Percentiles rank a stretch among this genome's conserved stretches.
These are phyloP conservation scores for Trypethelium eluteriae DNA, from an alignment of 495 filamentous ascomycete species.

Conservation along the genomic window DNA sequence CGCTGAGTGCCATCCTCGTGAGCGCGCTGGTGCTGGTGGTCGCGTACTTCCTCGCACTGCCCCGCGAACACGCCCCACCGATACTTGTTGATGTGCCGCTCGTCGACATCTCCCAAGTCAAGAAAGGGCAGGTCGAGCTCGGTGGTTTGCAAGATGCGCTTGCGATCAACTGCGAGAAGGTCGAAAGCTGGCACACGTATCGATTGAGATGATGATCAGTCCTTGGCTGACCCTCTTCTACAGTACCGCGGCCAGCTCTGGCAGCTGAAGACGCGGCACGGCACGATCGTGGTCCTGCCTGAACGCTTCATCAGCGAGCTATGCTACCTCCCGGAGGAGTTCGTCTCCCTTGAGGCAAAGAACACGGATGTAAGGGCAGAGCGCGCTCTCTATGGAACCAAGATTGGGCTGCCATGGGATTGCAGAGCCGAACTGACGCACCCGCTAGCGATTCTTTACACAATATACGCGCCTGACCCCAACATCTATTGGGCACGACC, in stretches of 20 bases:
- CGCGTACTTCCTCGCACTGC: constrained; percentile 10
- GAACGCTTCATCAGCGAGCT: constrained; percentile 10
- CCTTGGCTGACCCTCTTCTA: constrained; percentile 8
- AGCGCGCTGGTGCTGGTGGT: constrained; percentile 9
- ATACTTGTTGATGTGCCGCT: constrained; percentile 8
- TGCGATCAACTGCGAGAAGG: constrained; percentile 9
- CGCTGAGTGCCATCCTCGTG: constrained; percentile 6
- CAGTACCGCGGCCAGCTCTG: constrained; percentile 9
- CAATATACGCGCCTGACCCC: constrained; percentile 5
- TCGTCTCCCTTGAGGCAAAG: constrained; percentile 10
- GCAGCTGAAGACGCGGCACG: constrained; percentile 9
- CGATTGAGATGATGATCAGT: constrained; percentile 9
- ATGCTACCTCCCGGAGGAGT: constrained; percentile 10
- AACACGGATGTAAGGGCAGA: constrained; percentile 10
- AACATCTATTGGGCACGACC: constrained; percentile 10
- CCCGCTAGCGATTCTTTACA: constrained; percentile 10
- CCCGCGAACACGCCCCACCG: constrained; percentile 6
- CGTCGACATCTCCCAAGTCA: constrained; percentile 10
- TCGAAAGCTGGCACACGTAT: constrained; percentile 9
- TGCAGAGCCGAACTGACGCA: constrained; percentile 6
- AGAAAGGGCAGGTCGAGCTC: constrained; percentile 10
- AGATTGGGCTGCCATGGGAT: constrained; percentile 9
- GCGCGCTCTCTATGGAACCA: constrained; percentile 7
- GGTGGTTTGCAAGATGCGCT: constrained; percentile 10
- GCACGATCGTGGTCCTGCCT: constrained; percentile 10